phyloP scores from a whole-genome alignment of 176 grass and related monocot genomes.

The Canna indica region DNA sequence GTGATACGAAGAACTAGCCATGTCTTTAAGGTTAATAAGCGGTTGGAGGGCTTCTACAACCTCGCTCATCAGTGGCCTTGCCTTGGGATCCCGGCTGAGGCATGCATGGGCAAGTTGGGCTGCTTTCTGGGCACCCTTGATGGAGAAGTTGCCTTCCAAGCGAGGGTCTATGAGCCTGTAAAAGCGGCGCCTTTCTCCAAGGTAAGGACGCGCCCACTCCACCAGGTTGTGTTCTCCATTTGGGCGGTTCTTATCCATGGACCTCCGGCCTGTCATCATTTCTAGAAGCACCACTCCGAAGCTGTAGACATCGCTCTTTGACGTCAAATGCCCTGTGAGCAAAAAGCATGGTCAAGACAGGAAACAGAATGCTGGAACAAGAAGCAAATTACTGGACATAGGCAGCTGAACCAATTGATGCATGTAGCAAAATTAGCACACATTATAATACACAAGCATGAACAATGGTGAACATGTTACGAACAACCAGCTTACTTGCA shows the following conservation, averaged over 20 bases:
- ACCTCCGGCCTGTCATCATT: constrained; percentile 78
- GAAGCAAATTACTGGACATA: neutral
- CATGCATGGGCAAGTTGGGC: constrained; percentile 54
- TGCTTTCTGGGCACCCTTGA: constrained; percentile 69
- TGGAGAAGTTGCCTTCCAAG: constrained; percentile 65
- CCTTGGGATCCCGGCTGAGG: constrained; percentile 61
- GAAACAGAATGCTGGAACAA: constrained; percentile 1
- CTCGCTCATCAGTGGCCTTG: constrained; percentile 70
- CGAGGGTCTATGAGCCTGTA: constrained; percentile 65
- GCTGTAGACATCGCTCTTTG: constrained; percentile 83
- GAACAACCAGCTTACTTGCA: too few relatives aligned
- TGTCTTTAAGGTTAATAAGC: constrained; percentile 80
- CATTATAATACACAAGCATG: too few relatives aligned
- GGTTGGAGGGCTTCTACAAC: constrained; percentile 92
- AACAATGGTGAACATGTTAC: too few relatives aligned
- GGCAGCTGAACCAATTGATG: neutral
- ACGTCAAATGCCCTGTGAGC: constrained; percentile 72
- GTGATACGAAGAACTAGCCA: constrained; percentile 63
- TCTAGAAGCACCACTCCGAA: constrained; percentile 68
- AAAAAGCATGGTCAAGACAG: constrained; percentile 9
- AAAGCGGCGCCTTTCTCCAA: constrained; percentile 66
- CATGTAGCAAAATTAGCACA: too few relatives aligned
- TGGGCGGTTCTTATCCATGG: constrained; percentile 81
- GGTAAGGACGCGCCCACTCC: constrained; percentile 59
- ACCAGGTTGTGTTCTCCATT: constrained; percentile 95